These are phyloP conservation scores for Blakeslea trispora DNA, from an alignment of 371 early-diverging fungal species.

Conservation along the genomic window DNA sequence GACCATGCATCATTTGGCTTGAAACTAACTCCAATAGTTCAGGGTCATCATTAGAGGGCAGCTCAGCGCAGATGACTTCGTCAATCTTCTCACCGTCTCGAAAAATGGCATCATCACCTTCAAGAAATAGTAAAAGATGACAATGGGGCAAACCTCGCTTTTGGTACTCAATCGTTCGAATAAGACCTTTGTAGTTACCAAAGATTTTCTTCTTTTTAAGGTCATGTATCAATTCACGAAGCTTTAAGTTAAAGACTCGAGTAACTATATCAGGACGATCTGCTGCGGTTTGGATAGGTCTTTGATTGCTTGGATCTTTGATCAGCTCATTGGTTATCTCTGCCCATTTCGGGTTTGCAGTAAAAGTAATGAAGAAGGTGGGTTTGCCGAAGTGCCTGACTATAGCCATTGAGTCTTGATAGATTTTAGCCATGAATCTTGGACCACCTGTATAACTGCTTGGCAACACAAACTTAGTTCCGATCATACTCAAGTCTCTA, in stretches of 20 bases:
- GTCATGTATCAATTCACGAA: conserved; percentile 20
- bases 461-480: conserved; percentile 22
- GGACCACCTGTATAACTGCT: conserved; percentile 27
- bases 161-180: conserved; percentile 29
- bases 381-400: conserved; percentile 31
- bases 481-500: conserved; percentile 8
- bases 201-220: conserved; percentile 21
- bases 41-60: conserved; percentile 23
- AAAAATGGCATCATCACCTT: too few relatives aligned
- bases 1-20: conserved; percentile 38
- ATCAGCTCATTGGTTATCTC: too few relatives aligned
- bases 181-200: conserved; percentile 17
- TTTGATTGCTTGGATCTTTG: conserved; percentile 21
- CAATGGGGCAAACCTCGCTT: conserved; percentile 36
- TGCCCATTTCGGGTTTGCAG: conserved; percentile 40
- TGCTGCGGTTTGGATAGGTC: conserved; percentile 9
- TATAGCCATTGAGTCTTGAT: conserved; percentile 34
- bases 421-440: conserved; percentile 24
- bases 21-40: conserved; percentile 25
- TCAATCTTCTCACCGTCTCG: conserved; percentile 25
- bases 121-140: conserved; percentile 34
- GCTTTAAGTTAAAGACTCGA: conserved; percentile 28
- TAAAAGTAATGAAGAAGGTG: conserved; percentile 42
- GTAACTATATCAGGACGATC: conserved; percentile 26
- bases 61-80: conserved; percentile 27